Evolutionary conservation across 305 asterid species (phyloP), one percentile per base, ranked within the genome.

Genomic region (Fraxinus nigra): DNA sequence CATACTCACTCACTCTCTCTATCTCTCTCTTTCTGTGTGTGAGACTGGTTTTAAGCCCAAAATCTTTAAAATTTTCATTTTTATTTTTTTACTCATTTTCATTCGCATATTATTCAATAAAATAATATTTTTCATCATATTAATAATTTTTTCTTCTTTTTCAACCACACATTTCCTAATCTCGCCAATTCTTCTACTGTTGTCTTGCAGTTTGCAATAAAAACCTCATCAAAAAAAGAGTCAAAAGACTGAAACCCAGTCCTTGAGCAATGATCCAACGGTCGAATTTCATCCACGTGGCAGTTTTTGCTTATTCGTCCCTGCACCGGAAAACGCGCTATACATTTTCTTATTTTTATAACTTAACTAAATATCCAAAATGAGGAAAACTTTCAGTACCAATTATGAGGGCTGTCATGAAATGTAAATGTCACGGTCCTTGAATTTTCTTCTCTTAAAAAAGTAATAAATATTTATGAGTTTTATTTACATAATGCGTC

Each of bases 271-370:
- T 80, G 3, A 89, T 91, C 93, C 0, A 13, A 90, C 81, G 88
- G 82, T 0, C 0, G 0, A 0, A 0, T 11, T 4, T 0, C 0
- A 0, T 1, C 90, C 93, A 93, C 94, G 95, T 91, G 93, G 83
- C 89, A 84, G 89, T 89, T 89, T 88, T 86, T 86, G 85, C 86
- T 82, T 87, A 76, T 77, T 84, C 86, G 89, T 84, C 92, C 91
- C 79, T 75, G 76, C 85, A 79, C 87, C 87, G 81, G 81, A 83
- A 85, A 80, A 89, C 89, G 81, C 92, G 92, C 90, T 81, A 86
- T 76, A 72, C 87, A 80, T 87, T 87, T 76, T 67, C 2, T 0
- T 10, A 34, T 69, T 69, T 38, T 9, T 14, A 13, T 69, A 69
- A 28, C 28, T 28, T 65, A 65, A 65, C 30, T 26, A 65, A 61